phyloP scores from a whole-genome alignment of 2,329 filamentous ascomycete genomes.

The Trichoderma asperellum region DNA sequence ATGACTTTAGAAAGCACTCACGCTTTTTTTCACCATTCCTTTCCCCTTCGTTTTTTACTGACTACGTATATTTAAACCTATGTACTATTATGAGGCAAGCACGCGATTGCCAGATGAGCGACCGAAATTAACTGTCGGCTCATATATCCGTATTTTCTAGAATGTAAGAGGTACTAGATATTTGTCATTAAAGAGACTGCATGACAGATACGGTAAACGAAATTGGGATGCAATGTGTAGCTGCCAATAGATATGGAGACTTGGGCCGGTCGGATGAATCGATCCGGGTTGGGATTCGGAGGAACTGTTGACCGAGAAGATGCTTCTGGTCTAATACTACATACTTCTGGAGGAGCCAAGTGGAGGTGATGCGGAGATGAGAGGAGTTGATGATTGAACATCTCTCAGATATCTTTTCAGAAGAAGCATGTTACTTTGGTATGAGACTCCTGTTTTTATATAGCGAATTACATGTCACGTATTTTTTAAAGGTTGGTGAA shows the following conservation, averaged over 20 bases:
- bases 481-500: background rate
- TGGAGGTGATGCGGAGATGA: background rate
- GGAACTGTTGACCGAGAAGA: conserved; percentile 14
- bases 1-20: background rate
- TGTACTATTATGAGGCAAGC: background rate
- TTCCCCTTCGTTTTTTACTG: background rate
- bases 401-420: background rate
- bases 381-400: background rate
- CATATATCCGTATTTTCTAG: background rate
- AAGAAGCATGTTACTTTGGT: background rate
- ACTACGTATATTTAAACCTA: background rate
- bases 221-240: background rate
- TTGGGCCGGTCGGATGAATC: conserved; percentile 23
- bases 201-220: background rate
- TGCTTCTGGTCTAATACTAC: background rate
- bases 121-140: background rate
- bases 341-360: background rate
- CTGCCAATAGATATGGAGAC: background rate
- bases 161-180: background rate
- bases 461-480: background rate
- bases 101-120: background rate
- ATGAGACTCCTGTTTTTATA: background rate
- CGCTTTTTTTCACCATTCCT: background rate
- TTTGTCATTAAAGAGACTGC: background rate
- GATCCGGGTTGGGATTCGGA: conserved; percentile 24